A percentile compares a stretch with the other conserved stretches of the same genome.
phyloP scores from a whole-genome alignment of 2,329 filamentous ascomycete genomes.

The Talaromyces sp. region DNA sequence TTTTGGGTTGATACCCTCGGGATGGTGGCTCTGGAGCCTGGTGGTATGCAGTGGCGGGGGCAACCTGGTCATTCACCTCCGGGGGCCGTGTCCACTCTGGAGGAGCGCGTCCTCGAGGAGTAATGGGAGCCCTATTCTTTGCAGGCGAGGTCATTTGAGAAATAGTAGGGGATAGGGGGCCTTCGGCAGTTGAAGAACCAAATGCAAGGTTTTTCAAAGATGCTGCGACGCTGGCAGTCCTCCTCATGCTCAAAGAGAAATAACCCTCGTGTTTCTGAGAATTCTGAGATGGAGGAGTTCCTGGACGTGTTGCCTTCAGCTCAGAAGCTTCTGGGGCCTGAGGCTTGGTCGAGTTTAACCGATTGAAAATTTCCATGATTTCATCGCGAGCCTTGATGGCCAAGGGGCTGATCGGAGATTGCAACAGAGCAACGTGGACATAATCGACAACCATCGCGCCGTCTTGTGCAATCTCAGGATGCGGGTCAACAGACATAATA shows the following conservation, averaged over 20 bases:
- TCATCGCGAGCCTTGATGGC: constrained; percentile 71
- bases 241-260: constrained; percentile 53
- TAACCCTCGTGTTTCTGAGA: constrained; percentile 55
- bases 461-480: constrained; percentile 84
- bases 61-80: constrained; percentile 66
- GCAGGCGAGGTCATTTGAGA: constrained; percentile 21
- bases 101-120: constrained; percentile 46
- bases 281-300: constrained; percentile 43
- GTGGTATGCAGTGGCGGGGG: constrained; percentile 65
- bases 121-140: constrained; percentile 33
- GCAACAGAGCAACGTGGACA: constrained; percentile 69
- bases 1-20: constrained; percentile 62
- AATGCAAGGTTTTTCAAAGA: constrained; percentile 58
- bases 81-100: constrained; percentile 61
- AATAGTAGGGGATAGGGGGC: constrained; percentile 15
- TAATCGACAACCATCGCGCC: constrained; percentile 82
- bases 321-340: constrained; percentile 29
- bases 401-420: constrained; percentile 66
- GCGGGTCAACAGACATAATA: constrained; percentile 86
- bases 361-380: constrained; percentile 30
- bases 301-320: constrained; percentile 32
- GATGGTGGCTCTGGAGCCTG: constrained; percentile 73
- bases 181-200: constrained; percentile 38
- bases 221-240: constrained; percentile 60
- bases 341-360: constrained; percentile 31